Conservation (phyloP, 2,329 filamentous ascomycete species). For the Penicillium sp. region DNA sequence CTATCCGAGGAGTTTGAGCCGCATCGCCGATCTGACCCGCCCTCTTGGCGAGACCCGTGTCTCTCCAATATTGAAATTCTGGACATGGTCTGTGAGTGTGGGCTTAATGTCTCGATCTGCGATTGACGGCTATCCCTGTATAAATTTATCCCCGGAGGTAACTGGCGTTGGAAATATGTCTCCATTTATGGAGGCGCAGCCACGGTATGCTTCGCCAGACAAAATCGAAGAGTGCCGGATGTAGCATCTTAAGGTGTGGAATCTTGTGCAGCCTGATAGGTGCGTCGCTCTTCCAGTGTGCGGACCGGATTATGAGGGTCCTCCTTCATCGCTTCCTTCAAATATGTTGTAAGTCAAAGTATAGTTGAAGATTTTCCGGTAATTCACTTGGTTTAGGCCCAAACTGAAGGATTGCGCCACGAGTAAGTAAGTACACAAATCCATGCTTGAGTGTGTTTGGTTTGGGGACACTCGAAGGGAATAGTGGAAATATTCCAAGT, state of each 20-base stretch:
- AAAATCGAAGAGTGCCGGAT: too few species aligned
- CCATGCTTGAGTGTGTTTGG: too few species aligned
- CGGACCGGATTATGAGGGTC: constrained; percentile 30
- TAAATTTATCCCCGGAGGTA: not conserved
- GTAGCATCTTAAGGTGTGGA: not conserved
- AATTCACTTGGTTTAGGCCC: constrained; percentile 31
- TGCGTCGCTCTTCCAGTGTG: constrained; percentile 47
- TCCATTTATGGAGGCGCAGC: not conserved
- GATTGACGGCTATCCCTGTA: not conserved
- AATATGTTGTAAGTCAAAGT: constrained; percentile 3
- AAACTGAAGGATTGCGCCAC: constrained; percentile 43
- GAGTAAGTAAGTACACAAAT: too few species aligned
- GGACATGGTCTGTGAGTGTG: not conserved
- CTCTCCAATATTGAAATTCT: constrained; percentile 8
- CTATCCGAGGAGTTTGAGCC: constrained; percentile 30
- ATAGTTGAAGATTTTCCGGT: constrained; percentile 8
- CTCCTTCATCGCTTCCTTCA: constrained; percentile 4
- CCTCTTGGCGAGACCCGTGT: constrained; percentile 37
- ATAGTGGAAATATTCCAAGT: too few species aligned
- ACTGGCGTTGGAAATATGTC: not conserved
- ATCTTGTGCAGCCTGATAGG: constrained; percentile 24
- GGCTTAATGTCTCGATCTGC: not conserved
- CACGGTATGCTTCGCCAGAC: too few species aligned
- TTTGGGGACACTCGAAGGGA: too few species aligned
- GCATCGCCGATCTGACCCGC: constrained; percentile 45